Base-by-base conservation (phyloP, 495 filamentous ascomycete genomes). In the Cetradonia linearis region DNA sequence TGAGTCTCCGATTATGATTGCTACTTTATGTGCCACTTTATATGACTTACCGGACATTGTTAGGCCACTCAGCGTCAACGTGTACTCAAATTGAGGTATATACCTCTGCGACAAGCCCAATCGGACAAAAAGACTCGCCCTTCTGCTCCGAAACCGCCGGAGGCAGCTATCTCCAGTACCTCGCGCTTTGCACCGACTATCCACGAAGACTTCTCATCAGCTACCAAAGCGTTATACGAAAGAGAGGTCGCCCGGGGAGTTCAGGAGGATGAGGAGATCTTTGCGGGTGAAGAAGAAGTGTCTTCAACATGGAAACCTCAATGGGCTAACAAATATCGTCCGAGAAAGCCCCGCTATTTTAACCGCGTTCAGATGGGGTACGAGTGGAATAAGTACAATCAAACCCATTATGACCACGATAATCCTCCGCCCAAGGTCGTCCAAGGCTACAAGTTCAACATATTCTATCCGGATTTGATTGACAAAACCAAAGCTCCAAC, bases 301-400 rank as follows among this genome's bases (percentile, higher is more conserved):
- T 75, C 71, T 50, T 79, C 84, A 14, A 74, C 78, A 38, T 73
- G 75, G 7, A 84, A 83, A 62, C 84, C 89, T 5, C 81, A 84
- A 64, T 99, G 93, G 93, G 87, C 90, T 18, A 80, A 82, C 69
- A 94, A 95, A 71, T 87, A 96, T 68, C 83, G 91, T 18, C 92
- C 94, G 27, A 81, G 93, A 55, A 96, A 97, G 74, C 94, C 93
- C 11, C 81, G 88, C 34, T 97, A 97, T 74, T 97, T 99, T 79
- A 97, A 97, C 69, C 85, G 93, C 25, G 91, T 96, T 44, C 91
- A 96, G 72, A 97, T 96, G 89, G 93, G 93, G 44, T 99, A 96
- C 72, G 93, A 99, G 70, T 99, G 93, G 93, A 99, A 99, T 71
- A 99, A 99, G 70, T 99, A 99, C 77, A 99, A 99, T 67, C 93